These are phyloP conservation scores for Nakataea oryzae DNA, from an alignment of 2,329 filamentous ascomycete genomes.

Conservation along the genomic window DNA sequence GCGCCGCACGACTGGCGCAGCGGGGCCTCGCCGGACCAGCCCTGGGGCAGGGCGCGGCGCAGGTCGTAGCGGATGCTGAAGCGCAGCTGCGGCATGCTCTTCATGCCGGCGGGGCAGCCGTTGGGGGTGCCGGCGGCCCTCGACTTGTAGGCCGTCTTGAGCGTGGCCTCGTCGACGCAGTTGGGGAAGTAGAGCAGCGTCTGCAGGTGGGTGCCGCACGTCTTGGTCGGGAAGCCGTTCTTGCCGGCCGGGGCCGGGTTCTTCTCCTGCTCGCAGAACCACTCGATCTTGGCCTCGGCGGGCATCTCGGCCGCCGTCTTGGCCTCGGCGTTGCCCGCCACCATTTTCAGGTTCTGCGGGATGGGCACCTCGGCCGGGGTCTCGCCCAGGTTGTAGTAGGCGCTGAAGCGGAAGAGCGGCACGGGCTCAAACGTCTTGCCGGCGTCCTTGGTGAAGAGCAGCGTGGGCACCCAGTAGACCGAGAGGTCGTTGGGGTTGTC, in stretches of 20 bases:
- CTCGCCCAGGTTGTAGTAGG: conserved; percentile 25
- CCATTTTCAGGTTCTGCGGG: conserved; percentile 28
- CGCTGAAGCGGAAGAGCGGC: conserved; percentile 21
- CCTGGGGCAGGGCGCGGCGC: conserved; percentile 26
- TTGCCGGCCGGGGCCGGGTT: background rate
- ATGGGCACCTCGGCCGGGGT: conserved; percentile 28
- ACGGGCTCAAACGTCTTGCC: conserved; percentile 19
- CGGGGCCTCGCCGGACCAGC: conserved; percentile 33
- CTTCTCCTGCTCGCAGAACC: background rate
- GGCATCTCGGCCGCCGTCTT: conserved; percentile 13
- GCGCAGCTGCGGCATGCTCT: conserved; percentile 33
- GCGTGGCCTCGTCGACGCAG: conserved; percentile 26
- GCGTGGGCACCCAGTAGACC: conserved; percentile 32
- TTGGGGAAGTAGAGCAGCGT: conserved; percentile 30
- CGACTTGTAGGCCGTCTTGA: conserved; percentile 15
- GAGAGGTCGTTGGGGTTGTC: conserved; percentile 33
- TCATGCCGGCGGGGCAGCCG: conserved; percentile 27
- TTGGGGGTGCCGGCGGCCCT: conserved; percentile 11
- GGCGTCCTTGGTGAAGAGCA: conserved; percentile 26
- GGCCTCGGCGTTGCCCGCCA: conserved; percentile 30
- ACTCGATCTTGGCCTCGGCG: background rate
- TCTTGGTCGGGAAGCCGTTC: conserved; percentile 6
- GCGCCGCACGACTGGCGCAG: conserved; percentile 27
- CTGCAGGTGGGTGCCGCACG: conserved; percentile 31
- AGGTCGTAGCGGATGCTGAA: conserved; percentile 34